phyloP scores from a whole-genome alignment of 208 protist genomes.

The Eutreptiella sp. region DNA sequence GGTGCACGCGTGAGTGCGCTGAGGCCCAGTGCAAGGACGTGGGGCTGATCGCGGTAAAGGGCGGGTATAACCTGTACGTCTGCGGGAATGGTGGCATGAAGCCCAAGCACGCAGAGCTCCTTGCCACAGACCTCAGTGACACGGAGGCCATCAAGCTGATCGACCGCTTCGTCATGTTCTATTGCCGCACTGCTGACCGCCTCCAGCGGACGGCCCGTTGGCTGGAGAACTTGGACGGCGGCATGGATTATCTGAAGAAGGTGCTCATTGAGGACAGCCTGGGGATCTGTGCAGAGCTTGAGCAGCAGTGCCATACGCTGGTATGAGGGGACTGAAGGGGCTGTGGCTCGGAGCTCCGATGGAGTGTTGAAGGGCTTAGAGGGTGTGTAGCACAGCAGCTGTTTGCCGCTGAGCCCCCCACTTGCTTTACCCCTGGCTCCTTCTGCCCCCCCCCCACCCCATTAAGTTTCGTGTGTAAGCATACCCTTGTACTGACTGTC shows the following conservation, averaged over 20 bases:
- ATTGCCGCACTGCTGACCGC: conserved; percentile 2
- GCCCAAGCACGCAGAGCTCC: conserved; percentile 3
- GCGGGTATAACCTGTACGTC: conserved; percentile 13
- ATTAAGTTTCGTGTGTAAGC: too few relatives aligned
- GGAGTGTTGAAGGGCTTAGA: too few relatives aligned
- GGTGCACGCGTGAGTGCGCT: conserved; percentile 14
- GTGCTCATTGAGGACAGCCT: conserved; percentile 6
- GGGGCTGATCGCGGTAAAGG: conserved; percentile 13
- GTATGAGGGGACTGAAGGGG: too few relatives aligned
- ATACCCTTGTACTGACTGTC: too few relatives aligned
- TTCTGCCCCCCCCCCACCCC: too few relatives aligned
- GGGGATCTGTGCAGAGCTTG: not conserved
- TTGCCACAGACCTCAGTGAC: conserved; percentile 5
- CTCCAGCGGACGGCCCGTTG: conserved; percentile 11
- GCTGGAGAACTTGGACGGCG: conserved; percentile 7
- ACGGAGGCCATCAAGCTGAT: conserved; percentile 1
- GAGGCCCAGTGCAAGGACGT: conserved; percentile 17
- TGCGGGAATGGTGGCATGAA: conserved; percentile 10
- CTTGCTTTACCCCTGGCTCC: too few relatives aligned
- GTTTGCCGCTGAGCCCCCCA: too few relatives aligned
- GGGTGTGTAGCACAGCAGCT: too few relatives aligned
- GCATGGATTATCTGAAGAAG: conserved; percentile 5
- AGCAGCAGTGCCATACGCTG: too few relatives aligned
- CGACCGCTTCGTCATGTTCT: conserved; percentile 15
- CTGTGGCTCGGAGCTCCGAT: too few relatives aligned